phyloP scores from a whole-genome alignment of 164 flowering plant species.

The Hamamelis virginiana region DNA sequence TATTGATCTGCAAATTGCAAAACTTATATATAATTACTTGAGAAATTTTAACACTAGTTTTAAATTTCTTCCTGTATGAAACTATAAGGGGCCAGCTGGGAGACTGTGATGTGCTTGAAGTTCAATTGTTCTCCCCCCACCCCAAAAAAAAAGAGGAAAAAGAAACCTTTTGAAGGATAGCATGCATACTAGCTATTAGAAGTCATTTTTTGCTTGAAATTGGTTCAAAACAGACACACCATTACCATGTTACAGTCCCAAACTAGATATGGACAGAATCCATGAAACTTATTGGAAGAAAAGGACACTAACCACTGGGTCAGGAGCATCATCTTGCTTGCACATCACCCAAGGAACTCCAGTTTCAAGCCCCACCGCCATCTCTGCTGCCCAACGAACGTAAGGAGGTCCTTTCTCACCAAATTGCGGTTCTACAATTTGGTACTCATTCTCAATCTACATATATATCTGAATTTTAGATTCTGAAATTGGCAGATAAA shows the following conservation, averaged over 20 bases:
- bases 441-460: conserved; percentile 88
- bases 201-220: not conserved
- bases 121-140: no score
- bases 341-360: conserved; percentile 97
- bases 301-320: conserved; percentile 64
- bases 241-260: not conserved
- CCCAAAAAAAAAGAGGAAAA: no score
- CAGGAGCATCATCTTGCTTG: conserved; percentile 89
- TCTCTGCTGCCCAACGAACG: conserved; percentile 73
- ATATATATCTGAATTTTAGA: not conserved
- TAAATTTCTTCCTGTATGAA: no score
- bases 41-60: no score
- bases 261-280: not conserved
- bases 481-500: no score
- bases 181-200: no score
- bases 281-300: not conserved
- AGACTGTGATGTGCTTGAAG: no score
- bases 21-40: not conserved
- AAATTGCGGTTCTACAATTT: conserved; percentile 49
- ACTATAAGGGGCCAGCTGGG: no score
- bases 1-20: conserved; percentile 61
- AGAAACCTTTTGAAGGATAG: no score
- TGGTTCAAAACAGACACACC: not conserved
- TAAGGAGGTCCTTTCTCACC: conserved; percentile 52
- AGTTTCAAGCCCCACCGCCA: conserved; percentile 75